Evolutionary conservation across 768 basidiomycete species (phyloP), one percentile per base, ranked within the genome.

Genomic region (Cantharellus anzutake): DNA sequence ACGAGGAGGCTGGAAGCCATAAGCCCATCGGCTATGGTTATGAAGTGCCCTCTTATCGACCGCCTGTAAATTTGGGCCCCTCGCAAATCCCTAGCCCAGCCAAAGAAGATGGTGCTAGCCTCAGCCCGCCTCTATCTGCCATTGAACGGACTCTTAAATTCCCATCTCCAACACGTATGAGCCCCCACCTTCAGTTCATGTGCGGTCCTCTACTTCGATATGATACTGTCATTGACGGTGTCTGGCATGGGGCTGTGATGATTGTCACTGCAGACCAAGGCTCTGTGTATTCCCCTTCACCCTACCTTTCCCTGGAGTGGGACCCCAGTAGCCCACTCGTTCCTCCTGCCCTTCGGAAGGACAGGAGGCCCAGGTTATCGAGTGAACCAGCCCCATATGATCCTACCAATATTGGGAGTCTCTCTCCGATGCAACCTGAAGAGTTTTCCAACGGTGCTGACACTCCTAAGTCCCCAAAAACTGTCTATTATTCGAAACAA

Each of bases 191-290:
- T 37, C 69, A 84, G 75, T 79, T 93, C 66, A 92, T 94, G 89
- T 88, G 86, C 60, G 91, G 92, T 0, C 91, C 91, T 29, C 73
- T 97, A 16, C 71, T 97, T 62, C 81, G 86, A 48, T 97, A 90
- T 66, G 92, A 97, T 67, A 98, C 91, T 0, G 78, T 87, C 35
- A 73, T 81, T 62, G 73, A 79, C 34, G 80, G 82, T 16, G 72
- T 91, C 41, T 99, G 91, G 89, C 78, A 83, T 62, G 94, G 92
- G 4, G 87, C 85, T 7, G 88, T 81, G 5, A 71, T 99, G 70
- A 77, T 97, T 60, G 90, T 98, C 64, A 89, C 88, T 52, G 79
- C 84, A 34, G 88, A 91, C 68, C 75, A 80, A 34, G 85, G 85
- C 14, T 89, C 85, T 1, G 73, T 76, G 4, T 91, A 91, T 65